Conservation (phyloP, 768 basidiomycete genomes). For the Podaxis pistillaris region DNA sequence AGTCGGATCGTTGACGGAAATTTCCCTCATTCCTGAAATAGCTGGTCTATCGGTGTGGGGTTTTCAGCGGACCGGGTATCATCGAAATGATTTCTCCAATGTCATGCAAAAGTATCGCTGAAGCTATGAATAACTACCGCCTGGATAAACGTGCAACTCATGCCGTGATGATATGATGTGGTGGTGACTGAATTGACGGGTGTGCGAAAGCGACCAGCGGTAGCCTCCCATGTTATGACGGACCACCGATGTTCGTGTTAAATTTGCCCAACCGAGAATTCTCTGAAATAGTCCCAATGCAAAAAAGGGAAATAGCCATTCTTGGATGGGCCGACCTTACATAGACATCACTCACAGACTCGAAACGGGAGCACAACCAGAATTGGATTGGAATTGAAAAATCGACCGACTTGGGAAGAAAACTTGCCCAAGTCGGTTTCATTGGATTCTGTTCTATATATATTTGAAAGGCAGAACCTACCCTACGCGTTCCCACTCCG, state of each 20-base stretch:
- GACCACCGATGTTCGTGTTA: background rate
- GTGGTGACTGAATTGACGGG: no score
- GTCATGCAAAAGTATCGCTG: no score
- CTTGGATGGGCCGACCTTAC: background rate
- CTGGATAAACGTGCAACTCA: no score
- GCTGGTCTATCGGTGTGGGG: background rate
- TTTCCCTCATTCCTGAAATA: background rate
- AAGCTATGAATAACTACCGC: no score
- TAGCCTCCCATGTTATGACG: background rate
- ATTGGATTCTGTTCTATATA: background rate
- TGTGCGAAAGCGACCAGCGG: no score
- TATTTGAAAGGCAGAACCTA: background rate
- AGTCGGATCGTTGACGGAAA: background rate
- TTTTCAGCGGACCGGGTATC: background rate
- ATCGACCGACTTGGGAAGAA: no score
- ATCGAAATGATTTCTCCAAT: no score
- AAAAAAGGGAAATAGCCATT: constrained; percentile 7
- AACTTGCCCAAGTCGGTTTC: no score
- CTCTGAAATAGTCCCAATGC: background rate
- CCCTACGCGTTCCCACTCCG: background rate
- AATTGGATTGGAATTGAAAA: background rate
- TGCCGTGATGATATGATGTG: no score
- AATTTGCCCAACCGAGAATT: background rate
- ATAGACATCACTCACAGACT: background rate
- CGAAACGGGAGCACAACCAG: background rate